Evolutionary conservation across 768 basidiomycete genomes (phyloP).

Genomic region (Wakefieldia striispora): DNA sequence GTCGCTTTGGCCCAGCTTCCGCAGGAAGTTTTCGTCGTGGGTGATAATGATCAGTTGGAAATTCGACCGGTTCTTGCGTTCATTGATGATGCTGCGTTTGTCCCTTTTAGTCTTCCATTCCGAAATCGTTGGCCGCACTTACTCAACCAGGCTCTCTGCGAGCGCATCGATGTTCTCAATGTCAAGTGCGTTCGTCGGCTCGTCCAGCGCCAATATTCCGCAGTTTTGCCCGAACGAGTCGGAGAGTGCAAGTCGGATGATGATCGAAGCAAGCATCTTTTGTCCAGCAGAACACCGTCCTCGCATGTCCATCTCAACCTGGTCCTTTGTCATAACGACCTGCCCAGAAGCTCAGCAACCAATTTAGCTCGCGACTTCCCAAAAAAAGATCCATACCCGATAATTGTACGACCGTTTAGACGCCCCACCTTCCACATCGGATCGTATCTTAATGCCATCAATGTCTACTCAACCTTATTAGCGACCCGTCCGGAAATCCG

Average conservation of each 20-base stretch:
- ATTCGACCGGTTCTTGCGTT: slow-evolving; percentile 83
- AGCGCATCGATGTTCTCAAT: slow-evolving; percentile 94
- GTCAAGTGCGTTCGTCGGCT: slow-evolving; percentile 97
- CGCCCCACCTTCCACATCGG: slow-evolving; percentile 89
- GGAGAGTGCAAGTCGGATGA: slow-evolving; percentile 94
- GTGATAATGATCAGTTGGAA: slow-evolving; percentile 98
- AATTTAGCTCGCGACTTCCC: slow-evolving; percentile 3
- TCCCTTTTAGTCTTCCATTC: not conserved
- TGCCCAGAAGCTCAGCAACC: slow-evolving; percentile 31
- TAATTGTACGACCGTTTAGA: slow-evolving; percentile 96
- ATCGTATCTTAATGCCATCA: slow-evolving; percentile 93
- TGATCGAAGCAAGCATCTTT: slow-evolving; percentile 97
- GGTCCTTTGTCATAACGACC: slow-evolving; percentile 99
- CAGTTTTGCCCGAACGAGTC: slow-evolving; percentile 98
- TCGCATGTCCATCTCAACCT: slow-evolving; percentile 99
- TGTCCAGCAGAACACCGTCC: slow-evolving; percentile 98
- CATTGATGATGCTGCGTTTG: slow-evolving; percentile 81
- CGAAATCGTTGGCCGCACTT: slow-evolving; percentile 30
- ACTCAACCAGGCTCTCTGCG: slow-evolving; percentile 91
- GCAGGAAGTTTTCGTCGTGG: slow-evolving; percentile 93
- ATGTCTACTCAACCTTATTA: slow-evolving; percentile 63
- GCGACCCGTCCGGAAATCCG: slow-evolving; percentile 4
- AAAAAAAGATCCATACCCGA: slow-evolving; percentile 53
- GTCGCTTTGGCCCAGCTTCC: slow-evolving; percentile 83
- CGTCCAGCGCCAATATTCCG: slow-evolving; percentile 95